Evolutionary conservation across 768 basidiomycete species (phyloP), one percentile per base, ranked within the genome.

Genomic region (Boletus rufocinnamomeus): DNA sequence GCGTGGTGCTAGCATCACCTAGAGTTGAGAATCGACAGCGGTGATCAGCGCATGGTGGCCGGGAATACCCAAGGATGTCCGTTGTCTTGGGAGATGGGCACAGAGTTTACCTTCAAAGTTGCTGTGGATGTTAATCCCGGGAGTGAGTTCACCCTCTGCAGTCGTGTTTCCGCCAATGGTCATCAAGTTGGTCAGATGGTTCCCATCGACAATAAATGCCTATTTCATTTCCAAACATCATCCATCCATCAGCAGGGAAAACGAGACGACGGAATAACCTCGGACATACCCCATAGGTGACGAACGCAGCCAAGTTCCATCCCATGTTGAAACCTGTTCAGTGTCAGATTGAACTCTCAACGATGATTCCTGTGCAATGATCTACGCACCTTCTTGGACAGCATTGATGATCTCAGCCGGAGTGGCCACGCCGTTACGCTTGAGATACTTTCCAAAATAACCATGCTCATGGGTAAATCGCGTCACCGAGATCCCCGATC

Each of bases 161-260:
- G 68, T 69, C 7, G 58, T 48, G 23, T 70, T 69, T 50, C 56
- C 61, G 45, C 66, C 68, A 28, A 70, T 69, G 44, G 47, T 57
- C 68, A 69, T 69, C 63, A 67, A 56, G 46, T 69, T 69, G 19
- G 68, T 69, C 59, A 70, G 45, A 34, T 70, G 68, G n/a, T 69
- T 68, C 4, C 68, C 68, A 17, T 69, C 68, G 6, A 69, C 68
- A 27, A 69, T 1, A 23, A 69, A 69, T 32, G 69, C 56, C 66
- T 69, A 38, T 54, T 25, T 21, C 17, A 25, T 48, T 43, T 10
- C 14, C 14, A 25, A 41, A 37, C 9, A 28, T 17, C 45, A 49
- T 34, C 7, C 38, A 21, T 51, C 2, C 1, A 34, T 69, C 13
- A 59, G 51, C 17, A 32, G 6, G 7, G 21, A 9, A 41, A 30